Percentiles rank a stretch among this genome's conserved stretches.
phyloP scores from a whole-genome alignment of 2,329 filamentous ascomycete genomes.

The Xylariaceae sp. region DNA sequence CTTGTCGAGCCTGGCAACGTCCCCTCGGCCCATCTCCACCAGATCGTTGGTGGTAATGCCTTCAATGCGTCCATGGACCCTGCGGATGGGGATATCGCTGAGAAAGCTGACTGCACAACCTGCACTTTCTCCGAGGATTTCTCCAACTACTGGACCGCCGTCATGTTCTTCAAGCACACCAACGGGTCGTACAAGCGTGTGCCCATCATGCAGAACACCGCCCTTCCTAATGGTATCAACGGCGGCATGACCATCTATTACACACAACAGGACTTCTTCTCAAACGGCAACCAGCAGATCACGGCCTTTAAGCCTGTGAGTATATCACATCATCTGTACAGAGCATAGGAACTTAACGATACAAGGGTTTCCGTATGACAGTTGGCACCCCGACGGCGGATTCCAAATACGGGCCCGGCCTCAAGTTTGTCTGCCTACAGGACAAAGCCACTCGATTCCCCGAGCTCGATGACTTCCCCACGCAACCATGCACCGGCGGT shows the following conservation, averaged over 20 bases:
- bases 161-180: slow-evolving; percentile 36
- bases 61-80: slow-evolving; percentile 38
- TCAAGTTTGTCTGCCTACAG: slow-evolving; percentile 47
- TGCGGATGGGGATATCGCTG: slow-evolving; percentile 28
- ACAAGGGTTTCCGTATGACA: slow-evolving; percentile 48
- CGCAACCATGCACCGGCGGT: slow-evolving; percentile 41
- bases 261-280: slow-evolving; percentile 36
- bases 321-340: not conserved
- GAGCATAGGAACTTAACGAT: slow-evolving; percentile 1
- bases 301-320: slow-evolving; percentile 47
- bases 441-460: slow-evolving; percentile 43
- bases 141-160: slow-evolving; percentile 37
- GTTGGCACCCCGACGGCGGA: slow-evolving; percentile 40
- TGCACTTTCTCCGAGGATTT: slow-evolving; percentile 37
- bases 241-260: slow-evolving; percentile 39
- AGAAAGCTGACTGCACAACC: slow-evolving; percentile 34
- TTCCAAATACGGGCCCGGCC: slow-evolving; percentile 39
- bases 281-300: slow-evolving; percentile 41
- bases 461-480: slow-evolving; percentile 46
- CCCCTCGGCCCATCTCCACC: slow-evolving; percentile 36
- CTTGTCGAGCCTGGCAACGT: slow-evolving; percentile 34
- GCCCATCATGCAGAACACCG: slow-evolving; percentile 36
- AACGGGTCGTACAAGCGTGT: slow-evolving; percentile 38
- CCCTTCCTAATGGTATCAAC: slow-evolving; percentile 32
- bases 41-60: slow-evolving; percentile 37